Evolutionary conservation across 805 yeast species (phyloP).

Genomic region (Candida golubevii): DNA sequence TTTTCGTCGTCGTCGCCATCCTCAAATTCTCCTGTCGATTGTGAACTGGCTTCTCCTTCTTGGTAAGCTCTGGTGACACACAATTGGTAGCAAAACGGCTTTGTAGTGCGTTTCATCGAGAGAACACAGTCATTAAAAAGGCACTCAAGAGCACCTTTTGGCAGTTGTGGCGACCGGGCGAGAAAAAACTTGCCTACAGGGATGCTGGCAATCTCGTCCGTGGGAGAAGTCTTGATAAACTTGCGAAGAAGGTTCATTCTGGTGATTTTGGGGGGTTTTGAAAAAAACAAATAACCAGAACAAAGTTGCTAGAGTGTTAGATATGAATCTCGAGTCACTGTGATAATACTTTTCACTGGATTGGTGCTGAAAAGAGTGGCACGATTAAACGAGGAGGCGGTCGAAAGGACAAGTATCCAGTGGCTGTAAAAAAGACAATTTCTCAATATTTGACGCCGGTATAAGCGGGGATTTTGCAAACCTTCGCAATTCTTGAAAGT

Average conservation of each 20-base stretch:
- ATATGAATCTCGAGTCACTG: too few species aligned
- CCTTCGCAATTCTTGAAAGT: too few species aligned
- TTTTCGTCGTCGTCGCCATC: slow-evolving; percentile 39
- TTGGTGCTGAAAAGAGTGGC: too few species aligned
- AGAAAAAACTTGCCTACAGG: slow-evolving; percentile 79
- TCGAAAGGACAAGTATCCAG: too few species aligned
- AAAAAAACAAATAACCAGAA: too few species aligned
- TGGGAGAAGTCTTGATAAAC: slow-evolving; percentile 52
- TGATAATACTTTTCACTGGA: too few species aligned
- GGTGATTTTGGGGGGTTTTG: neutral
- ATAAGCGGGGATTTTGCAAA: too few species aligned
- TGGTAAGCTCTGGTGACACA: slow-evolving; percentile 64
- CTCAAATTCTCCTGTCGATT: slow-evolving; percentile 42
- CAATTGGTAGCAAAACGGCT: slow-evolving; percentile 64
- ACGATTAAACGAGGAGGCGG: too few species aligned
- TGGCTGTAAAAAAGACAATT: too few species aligned
- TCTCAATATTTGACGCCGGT: too few species aligned
- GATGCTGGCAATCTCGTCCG: slow-evolving; percentile 60
- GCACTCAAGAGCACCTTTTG: slow-evolving; percentile 83
- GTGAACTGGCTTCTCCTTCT: slow-evolving; percentile 61
- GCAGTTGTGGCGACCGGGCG: slow-evolving; percentile 70
- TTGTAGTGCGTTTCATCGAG: slow-evolving; percentile 61
- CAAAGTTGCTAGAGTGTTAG: too few species aligned
- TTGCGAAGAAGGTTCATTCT: slow-evolving; percentile 74
- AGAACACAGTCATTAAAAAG: slow-evolving; percentile 78